Evolutionary conservation across 108 stramenopile genomes (phyloP).

Genomic region (Mayamaea pseudoterrestris): DNA sequence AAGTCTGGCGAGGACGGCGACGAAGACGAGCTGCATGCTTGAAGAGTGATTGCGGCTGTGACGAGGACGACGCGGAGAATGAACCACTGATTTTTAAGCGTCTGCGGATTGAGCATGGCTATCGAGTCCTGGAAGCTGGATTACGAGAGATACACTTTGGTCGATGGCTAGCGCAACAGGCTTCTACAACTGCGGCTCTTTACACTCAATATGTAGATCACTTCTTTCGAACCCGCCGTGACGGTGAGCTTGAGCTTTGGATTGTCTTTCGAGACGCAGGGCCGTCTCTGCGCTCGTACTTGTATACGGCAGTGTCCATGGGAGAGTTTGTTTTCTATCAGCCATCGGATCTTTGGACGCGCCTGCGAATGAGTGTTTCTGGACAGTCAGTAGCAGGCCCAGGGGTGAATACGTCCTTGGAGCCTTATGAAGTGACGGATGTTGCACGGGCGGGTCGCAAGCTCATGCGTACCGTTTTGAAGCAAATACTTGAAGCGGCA

Average conservation of each 20-base stretch:
- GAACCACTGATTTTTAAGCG: conserved; percentile 56
- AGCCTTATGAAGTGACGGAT: not conserved
- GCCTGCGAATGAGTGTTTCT: conserved; percentile 25
- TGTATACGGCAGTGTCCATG: conserved; percentile 36
- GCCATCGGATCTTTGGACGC: conserved; percentile 59
- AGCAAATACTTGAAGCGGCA: conserved; percentile 50
- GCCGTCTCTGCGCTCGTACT: conserved; percentile 55
- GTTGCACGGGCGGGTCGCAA: conserved; percentile 12
- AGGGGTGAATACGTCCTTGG: too few species aligned
- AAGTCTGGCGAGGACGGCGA: conserved; percentile 62
- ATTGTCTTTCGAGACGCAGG: conserved; percentile 75
- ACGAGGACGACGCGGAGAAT: too few species aligned
- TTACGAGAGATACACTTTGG: conserved; percentile 73
- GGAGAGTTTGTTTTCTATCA: conserved; percentile 62
- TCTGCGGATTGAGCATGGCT: conserved; percentile 52
- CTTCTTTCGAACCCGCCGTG: conserved; percentile 57
- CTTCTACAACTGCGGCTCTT: conserved; percentile 16
- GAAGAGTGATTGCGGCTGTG: conserved; percentile 21
- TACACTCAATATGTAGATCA: conserved; percentile 75
- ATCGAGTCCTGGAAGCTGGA: conserved; percentile 60
- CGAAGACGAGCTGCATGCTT: conserved; percentile 19
- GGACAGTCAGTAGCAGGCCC: too few species aligned
- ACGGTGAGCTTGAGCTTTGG: conserved; percentile 53
- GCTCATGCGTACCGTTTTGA: conserved; percentile 32
- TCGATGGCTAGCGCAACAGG: conserved; percentile 31